Evolutionary conservation across 306 rosid species (phyloP).

Genomic region (Vigna reflexopilosa): DNA sequence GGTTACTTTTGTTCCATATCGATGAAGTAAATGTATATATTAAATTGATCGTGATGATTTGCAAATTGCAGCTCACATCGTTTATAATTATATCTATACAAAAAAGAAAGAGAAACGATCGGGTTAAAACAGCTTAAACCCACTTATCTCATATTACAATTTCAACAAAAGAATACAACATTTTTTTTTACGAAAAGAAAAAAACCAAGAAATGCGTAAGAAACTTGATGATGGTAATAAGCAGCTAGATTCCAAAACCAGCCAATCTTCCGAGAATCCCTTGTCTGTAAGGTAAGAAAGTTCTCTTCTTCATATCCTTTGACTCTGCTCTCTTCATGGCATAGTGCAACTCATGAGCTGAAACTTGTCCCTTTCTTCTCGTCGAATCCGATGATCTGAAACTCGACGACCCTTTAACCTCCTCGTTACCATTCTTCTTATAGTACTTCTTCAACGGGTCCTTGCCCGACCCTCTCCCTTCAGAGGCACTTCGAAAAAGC

Average conservation of each 20-base stretch:
- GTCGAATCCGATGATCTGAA: constrained; percentile 53
- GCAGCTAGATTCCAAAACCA: constrained; percentile 59
- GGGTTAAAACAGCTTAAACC: constrained; percentile 23
- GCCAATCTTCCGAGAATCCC: constrained; percentile 81
- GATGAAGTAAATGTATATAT: not conserved
- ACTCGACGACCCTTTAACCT: constrained; percentile 58
- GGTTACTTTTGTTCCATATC: not conserved
- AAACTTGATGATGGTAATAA: not conserved
- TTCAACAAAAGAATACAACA: constrained; percentile 40
- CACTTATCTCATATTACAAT: not conserved
- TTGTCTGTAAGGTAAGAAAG: constrained; percentile 87
- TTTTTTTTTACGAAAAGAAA: not conserved
- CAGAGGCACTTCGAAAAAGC: constrained; percentile 88
- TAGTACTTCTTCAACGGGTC: constrained; percentile 66
- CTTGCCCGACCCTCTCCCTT: constrained; percentile 76
- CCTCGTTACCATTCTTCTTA: constrained; percentile 54
- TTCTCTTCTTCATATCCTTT: constrained; percentile 78
- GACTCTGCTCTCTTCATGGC: constrained; percentile 76
- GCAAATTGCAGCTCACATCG: not conserved
- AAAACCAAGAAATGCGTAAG: not conserved
- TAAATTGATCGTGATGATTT: not conserved
- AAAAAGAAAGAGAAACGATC: not conserved
- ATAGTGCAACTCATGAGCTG: constrained; percentile 79
- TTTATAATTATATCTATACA: not conserved
- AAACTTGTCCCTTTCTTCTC: constrained; percentile 54